Percentiles rank a stretch among this genome's conserved stretches.
phyloP scores from a whole-genome alignment of 306 rosid species.

The Nissolia schottii region DNA sequence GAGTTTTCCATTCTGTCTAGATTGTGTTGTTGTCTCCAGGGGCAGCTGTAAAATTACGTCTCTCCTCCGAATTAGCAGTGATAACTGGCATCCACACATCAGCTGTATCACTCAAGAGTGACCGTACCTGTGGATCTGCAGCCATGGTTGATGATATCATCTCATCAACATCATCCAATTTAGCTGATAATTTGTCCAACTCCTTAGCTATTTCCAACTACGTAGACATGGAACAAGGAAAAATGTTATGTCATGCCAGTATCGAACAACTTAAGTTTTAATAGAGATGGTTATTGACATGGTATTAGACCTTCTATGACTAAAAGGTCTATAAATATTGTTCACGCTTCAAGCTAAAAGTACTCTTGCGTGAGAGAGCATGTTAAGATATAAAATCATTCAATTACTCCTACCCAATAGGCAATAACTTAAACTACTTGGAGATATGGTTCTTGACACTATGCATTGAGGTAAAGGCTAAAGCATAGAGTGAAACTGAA shows the following conservation, averaged over 20 bases:
- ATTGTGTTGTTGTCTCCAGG: constrained; percentile 31
- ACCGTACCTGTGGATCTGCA: constrained; percentile 77
- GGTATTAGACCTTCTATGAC: too few relatives aligned
- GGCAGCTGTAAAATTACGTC: constrained; percentile 57
- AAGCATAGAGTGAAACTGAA: constrained; percentile 13
- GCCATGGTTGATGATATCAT: constrained; percentile 86
- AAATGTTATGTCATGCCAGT: not conserved
- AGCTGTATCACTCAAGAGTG: constrained; percentile 81
- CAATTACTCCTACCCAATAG: too few relatives aligned
- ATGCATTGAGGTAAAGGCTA: not conserved
- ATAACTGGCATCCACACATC: constrained; percentile 90
- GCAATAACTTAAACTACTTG: too few relatives aligned
- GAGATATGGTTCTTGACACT: too few relatives aligned
- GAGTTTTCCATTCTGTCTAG: constrained; percentile 26
- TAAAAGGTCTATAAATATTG: too few relatives aligned
- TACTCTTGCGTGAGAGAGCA: too few relatives aligned
- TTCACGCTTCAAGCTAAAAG: too few relatives aligned
- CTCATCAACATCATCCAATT: constrained; percentile 82
- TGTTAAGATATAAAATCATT: too few relatives aligned
- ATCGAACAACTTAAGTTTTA: not conserved
- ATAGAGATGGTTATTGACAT: too few relatives aligned
- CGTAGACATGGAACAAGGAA: not conserved
- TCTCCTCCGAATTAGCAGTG: constrained; percentile 74
- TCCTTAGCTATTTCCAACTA: constrained; percentile 86
- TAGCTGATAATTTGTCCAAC: constrained; percentile 78